These are phyloP conservation scores for Cyclotella atomus DNA, from an alignment of 108 stramenopile genomes.

Conservation along the genomic window DNA sequence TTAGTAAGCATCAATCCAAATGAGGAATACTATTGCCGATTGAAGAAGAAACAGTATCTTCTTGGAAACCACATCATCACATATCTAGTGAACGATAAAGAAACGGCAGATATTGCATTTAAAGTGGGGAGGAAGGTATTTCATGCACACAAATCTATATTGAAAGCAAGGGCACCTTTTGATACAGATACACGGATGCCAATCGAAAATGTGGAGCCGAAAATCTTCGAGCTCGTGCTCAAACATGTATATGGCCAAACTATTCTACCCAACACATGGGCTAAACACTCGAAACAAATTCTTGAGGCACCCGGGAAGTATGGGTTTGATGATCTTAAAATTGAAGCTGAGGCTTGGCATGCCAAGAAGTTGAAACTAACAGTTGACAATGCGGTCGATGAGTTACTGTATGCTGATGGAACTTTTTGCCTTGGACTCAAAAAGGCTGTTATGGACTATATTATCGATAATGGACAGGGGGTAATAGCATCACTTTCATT, in stretches of 20 bases:
- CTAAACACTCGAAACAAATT: constrained; percentile 3
- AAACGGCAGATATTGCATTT: background rate
- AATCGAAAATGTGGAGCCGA: constrained; percentile 4
- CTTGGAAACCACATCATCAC: background rate
- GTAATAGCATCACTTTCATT: background rate
- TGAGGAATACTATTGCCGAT: background rate
- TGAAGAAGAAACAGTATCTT: background rate
- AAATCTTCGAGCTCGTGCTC: constrained; percentile 6
- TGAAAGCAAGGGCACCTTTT: constrained; percentile 10
- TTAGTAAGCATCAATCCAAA: background rate
- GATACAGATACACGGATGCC: background rate
- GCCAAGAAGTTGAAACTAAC: background rate
- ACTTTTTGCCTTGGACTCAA: background rate
- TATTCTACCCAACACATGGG: background rate
- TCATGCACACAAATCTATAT: constrained; percentile 9
- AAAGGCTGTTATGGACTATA: background rate
- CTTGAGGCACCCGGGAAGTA: constrained; percentile 9
- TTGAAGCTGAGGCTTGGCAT: background rate
- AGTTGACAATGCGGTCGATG: background rate
- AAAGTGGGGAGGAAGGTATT: background rate
- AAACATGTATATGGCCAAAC: constrained; percentile 12
- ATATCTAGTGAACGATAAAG: background rate
- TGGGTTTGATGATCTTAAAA: background rate
- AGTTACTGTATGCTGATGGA: background rate
- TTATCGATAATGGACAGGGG: background rate